Percentiles rank a stretch among this genome's conserved stretches.
phyloP scores from a whole-genome alignment of 1,284 basidiomycete species.

The Pseudozyma hubeiensis region DNA sequence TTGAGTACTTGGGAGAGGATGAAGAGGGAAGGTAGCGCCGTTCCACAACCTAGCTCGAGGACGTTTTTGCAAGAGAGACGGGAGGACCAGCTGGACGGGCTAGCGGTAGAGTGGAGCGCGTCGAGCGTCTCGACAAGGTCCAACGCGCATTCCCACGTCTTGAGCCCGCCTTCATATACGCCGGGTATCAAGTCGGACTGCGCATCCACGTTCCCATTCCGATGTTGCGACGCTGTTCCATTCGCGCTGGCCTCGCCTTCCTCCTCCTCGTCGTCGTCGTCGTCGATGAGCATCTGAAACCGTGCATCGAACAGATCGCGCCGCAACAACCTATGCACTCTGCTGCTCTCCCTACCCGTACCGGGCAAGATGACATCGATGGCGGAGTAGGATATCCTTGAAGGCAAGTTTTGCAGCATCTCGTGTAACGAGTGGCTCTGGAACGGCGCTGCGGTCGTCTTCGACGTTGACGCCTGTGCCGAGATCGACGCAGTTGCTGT shows the following conservation, averaged over 20 bases:
- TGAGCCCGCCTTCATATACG: slow-evolving; percentile 93
- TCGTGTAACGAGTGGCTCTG: slow-evolving; percentile 12
- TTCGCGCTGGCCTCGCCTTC: neutral
- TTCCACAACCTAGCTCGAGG: slow-evolving; percentile 85
- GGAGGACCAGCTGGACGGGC: slow-evolving; percentile 1
- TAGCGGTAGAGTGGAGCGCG: slow-evolving; percentile 9
- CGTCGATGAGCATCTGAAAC: slow-evolving; percentile 83
- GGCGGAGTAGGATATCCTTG: slow-evolving; percentile 49
- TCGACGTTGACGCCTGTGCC: neutral
- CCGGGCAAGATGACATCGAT: slow-evolving; percentile 28
- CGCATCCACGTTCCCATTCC: slow-evolving; percentile 31
- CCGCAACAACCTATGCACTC: slow-evolving; percentile 74
- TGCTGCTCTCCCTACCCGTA: neutral
- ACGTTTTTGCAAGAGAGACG: slow-evolving; percentile 27
- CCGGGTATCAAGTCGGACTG: slow-evolving; percentile 91
- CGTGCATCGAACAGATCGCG: slow-evolving; percentile 93
- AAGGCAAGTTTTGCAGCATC: slow-evolving; percentile 39
- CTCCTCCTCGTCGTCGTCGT: slow-evolving; percentile 47
- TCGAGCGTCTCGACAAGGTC: slow-evolving; percentile 75
- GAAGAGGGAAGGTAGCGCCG: slow-evolving; percentile 83
- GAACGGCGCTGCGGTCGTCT: slow-evolving; percentile 21
- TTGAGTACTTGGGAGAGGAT: slow-evolving; percentile 77
- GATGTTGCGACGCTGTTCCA: slow-evolving; percentile 13
- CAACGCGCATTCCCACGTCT: slow-evolving; percentile 96
- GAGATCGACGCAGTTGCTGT: slow-evolving; percentile 2